Base-by-base conservation (phyloP, 768 basidiomycete species). In the Chalciporus piperatus region DNA sequence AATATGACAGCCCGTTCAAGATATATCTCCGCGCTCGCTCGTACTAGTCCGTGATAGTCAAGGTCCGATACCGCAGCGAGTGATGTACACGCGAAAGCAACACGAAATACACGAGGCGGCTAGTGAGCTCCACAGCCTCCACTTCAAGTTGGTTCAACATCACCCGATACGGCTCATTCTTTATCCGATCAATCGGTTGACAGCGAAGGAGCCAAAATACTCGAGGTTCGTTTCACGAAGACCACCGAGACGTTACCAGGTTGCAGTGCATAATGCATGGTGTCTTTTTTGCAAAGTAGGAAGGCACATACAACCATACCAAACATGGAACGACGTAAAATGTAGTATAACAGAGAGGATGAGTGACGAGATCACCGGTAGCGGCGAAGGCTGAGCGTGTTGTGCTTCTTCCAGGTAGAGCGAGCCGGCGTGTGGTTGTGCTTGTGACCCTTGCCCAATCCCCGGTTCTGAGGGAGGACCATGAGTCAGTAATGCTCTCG, bases 341-440 rank as follows among this genome's bases (percentile, higher is more conserved):
- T 47, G 53, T 38, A 47, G 33, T 57, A 50, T 38, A 57, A 51
- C 41, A 54, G 48, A 30, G 52, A 33, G 16, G 40, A 39, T 30
- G 25, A n/a, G n/a, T 25, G 41, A 43, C 28, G 19, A 45, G 50
- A 59, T 81, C 65, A 92, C 73, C 89, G 85, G 81, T 92, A 92
- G 58, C 89, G 85, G 67, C 87, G 89, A 57, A 92, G 81, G 71
- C 84, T 87, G 81, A 92, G 89, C 14, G 95, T 97, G 83, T 98
- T 99, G 93, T 98, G 91, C 71, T 81, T 93, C 75, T 91, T 93
- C 94, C 94, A 98, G 74, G 89, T 92, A 10, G 92, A 87, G 57
- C 85, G 83, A 62, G 85, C 83, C 41, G 93, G 92, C 40, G 87
- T 84, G 71, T 98, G 92, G 77, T 98, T 97, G 90, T 92, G 76